Base-by-base conservation (phyloP, 2,329 filamentous ascomycete species). In the Neonectria ditissima region DNA sequence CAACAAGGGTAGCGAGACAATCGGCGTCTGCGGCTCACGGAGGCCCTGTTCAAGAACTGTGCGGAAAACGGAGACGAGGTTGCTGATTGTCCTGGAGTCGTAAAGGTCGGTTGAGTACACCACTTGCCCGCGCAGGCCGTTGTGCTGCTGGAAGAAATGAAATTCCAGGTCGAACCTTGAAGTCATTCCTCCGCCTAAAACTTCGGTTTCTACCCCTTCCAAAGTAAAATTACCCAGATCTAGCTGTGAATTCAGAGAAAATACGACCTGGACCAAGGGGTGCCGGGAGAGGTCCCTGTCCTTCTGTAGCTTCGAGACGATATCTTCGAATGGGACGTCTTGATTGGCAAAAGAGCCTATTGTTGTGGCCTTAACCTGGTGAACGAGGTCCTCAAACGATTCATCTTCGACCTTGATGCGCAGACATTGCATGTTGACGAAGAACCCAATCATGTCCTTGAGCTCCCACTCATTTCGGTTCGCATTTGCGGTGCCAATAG, bases 131-230 rank as follows among this genome's bases (percentile, higher is more conserved):
- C 45, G 58, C 0, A 75, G 59, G 0, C 30, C 24, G 6, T 55
- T 34, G 0, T 66, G 41, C 34, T 69, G 64, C 9, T 73, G 72
- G 34, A 66, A 72, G 1, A 75, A 22, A 32, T 74, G 73, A 0
- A 74, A 71, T 53, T 75, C 73, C 1, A 74, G 16, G 11, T 75
- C 73, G 16, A 72, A 73, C 16, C 71, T 44, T 0, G 73, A 62
- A 3, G 67, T 63, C 2, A 50, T 39, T 5, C 52, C 41, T 8
- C 47, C 43, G 2, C 43, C 1, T 0, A 74, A 8, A 1, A 32
- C 16, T 11, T 73, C 67, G 0, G 62, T 64, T 1, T 70, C 43
- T 0, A 71, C 4, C 2, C 66, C 70, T 18, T 73, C 55, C 0
- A 75, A 34, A 1, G 39, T 20, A n/a, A 75, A 64, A 0, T 61